Evolutionary conservation across 140 eudicot species (phyloP), one percentile per base, ranked within the genome.

Genomic region (Cichorium intybus): DNA sequence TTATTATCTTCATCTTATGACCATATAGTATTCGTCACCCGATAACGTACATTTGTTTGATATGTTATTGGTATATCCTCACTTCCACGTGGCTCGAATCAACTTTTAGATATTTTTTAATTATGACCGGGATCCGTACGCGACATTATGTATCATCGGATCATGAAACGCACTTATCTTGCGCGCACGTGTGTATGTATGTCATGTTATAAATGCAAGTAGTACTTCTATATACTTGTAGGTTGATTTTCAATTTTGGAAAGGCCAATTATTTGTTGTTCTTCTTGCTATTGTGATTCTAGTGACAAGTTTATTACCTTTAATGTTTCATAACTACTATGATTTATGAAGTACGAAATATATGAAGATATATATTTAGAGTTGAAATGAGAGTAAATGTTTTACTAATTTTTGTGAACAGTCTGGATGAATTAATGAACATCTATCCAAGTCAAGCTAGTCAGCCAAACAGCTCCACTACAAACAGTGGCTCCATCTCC

Each of bases 301-400:
- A 16, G 52, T 53, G 43, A 54, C 20, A 54, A 24, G 10, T 67
- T 67, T 8, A n/a, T 16, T 53, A 67, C 23, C 60, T 49, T 64
- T 64, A 18, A 53, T 54, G 51, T 63, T 53, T 52, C 50, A 39
- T 60, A 53, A 4, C 61, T 49, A 49, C 21, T 65, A 21, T 31
- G 37, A 66, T 22, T 21, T 50, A 22, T 66, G 15, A 29, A 28
- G 43, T 43, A 14, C 15, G 7, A 7, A 35, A 7, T 43, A 43
- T 3, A 14, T 43, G 49, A 54, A 24, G 39, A 54, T 68, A 22
- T 16, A 39, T 54, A 58, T 6, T 11, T 72, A 53, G 49, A 45
- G 58, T 27, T 62, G 59, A 52, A 72, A 53, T 22, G 50, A 41
- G 65, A 72, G 7, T 61, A 72, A 72, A 51, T 64, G 33, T n/a